A percentile compares a stretch with the other conserved stretches of the same genome.
Conservation (phyloP, 2,329 filamentous ascomycete species). For the Pseudopyricularia javanii region DNA sequence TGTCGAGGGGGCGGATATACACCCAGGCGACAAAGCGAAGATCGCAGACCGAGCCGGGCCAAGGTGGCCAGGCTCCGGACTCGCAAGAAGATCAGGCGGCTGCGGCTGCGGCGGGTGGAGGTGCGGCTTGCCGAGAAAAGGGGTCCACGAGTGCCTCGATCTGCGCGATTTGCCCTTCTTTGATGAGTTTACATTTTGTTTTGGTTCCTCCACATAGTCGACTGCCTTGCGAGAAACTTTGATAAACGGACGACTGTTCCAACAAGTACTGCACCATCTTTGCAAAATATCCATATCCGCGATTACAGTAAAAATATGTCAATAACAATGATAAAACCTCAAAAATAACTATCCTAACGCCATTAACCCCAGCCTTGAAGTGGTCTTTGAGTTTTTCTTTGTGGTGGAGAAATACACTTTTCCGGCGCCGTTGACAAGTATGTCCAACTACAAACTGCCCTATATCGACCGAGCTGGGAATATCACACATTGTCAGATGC, state of each 20-base stretch:
- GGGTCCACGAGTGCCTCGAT: not conserved
- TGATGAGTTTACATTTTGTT: too few relatives aligned
- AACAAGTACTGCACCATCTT: too few relatives aligned
- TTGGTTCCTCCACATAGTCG: too few relatives aligned
- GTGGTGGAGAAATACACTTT: not conserved
- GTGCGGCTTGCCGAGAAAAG: not conserved
- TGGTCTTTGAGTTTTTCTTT: not conserved
- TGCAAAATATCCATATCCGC: too few relatives aligned
- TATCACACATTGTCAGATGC: not conserved
- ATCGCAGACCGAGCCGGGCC: not conserved
- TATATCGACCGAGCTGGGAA: not conserved
- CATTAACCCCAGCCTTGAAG: constrained; percentile 1
- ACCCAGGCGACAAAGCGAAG: not conserved
- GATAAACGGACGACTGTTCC: too few relatives aligned
- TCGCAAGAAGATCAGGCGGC: not conserved
- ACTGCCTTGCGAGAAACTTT: too few relatives aligned
- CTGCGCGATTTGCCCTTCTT: not conserved
- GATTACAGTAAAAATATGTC: not conserved
- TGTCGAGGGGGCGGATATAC: not conserved
- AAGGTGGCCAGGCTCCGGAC: not conserved
- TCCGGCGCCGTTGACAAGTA: not conserved
- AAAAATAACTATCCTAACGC: constrained; percentile 2
- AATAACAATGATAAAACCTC: not conserved
- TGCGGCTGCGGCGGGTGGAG: not conserved
- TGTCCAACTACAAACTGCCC: not conserved